Base-by-base conservation (phyloP, 495 filamentous ascomycete genomes). In the Cladorrhinum samala region DNA sequence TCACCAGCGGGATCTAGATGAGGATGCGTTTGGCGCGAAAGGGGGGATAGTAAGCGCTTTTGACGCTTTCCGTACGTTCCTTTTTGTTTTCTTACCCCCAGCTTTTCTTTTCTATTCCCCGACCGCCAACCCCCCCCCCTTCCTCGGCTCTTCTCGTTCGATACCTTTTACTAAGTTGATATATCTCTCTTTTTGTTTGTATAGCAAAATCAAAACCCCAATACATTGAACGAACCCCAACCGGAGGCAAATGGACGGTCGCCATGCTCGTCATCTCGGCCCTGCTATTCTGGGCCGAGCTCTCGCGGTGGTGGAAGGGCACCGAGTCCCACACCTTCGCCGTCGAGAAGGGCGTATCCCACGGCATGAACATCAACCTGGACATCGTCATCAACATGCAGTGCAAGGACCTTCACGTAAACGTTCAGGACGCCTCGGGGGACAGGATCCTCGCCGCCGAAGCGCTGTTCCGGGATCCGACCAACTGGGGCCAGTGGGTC, bases 191-290 rank as follows among this genome's bases (percentile, higher is more conserved):
- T 46, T 39, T 42, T 18, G 24, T 25, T 49, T 47, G 52, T 17
- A 23, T 60, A 96, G 91, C 93, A 42, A 99, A 99, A 82, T 88
- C 89, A 52, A 95, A 95, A 79, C 76, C 88, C n/a, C 87, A 87
- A 61, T 99, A 96, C 71, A 83, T 89, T 36, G 83, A 86, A 24
- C 82, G 82, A 49, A 88, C 88, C 44, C 80, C 84, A 36, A 85
- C 83, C 62, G 94, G 94, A 62, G 91, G 93, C 50, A 87, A 91
- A 75, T 93, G 89, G 81, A 96, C 94, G n/a, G 76, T 96, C 45
- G 71, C 85, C 39, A 86, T 99, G 68, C 69, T 89, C 49, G 36
- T 84, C 20, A 69, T 92, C 17, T 90, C 85, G 59, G 68, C 79
- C 37, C 51, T 88, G 37, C 87, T 99, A 53, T 76, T 86, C 62